A percentile compares a stretch with the other conserved stretches of the same genome.
Evolutionary conservation across 176 grass and related monocot species (phyloP).

Genomic region (Oryza glumipatula): DNA sequence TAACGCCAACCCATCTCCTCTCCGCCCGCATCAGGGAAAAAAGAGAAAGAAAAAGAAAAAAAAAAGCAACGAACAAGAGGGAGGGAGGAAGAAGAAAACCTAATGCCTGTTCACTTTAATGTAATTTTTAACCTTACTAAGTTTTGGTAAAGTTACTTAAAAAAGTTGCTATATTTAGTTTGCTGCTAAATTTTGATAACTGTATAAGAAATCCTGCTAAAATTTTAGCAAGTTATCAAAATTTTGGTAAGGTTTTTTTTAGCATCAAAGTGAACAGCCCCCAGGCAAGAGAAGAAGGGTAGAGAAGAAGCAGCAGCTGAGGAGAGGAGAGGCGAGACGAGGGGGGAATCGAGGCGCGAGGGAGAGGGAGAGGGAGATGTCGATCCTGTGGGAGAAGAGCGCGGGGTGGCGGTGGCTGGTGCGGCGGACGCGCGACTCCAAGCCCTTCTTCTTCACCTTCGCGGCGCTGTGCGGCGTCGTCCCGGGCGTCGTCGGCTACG

Average conservation of each 20-base stretch:
- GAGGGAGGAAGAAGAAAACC: neutral
- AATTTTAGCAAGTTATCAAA: no score
- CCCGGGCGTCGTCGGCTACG: constrained; percentile 81
- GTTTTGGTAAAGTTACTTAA: no score
- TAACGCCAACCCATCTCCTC: no score
- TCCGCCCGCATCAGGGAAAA: no score
- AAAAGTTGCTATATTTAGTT: no score
- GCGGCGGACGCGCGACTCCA: constrained; percentile 74
- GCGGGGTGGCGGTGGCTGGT: constrained; percentile 83
- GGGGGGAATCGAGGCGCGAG: neutral
- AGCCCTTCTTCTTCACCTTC: constrained; percentile 97
- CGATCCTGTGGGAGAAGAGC: constrained; percentile 98
- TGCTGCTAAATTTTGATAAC: no score
- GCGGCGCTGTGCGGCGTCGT: constrained; percentile 73
- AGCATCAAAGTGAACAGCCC: no score
- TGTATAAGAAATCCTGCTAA: no score
- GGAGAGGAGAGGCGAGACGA: neutral
- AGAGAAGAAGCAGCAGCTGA: neutral
- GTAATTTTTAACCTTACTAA: fast-evolving
- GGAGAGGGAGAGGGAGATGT: constrained; percentile 47
- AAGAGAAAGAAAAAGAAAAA: neutral
- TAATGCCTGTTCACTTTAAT: no score
- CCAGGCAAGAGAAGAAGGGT: neutral
- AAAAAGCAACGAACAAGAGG: neutral
- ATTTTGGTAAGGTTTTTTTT: no score